These are phyloP conservation scores for Saprolegnia parasitica DNA, from an alignment of 352 stramenopile genomes.

Conservation along the genomic window DNA sequence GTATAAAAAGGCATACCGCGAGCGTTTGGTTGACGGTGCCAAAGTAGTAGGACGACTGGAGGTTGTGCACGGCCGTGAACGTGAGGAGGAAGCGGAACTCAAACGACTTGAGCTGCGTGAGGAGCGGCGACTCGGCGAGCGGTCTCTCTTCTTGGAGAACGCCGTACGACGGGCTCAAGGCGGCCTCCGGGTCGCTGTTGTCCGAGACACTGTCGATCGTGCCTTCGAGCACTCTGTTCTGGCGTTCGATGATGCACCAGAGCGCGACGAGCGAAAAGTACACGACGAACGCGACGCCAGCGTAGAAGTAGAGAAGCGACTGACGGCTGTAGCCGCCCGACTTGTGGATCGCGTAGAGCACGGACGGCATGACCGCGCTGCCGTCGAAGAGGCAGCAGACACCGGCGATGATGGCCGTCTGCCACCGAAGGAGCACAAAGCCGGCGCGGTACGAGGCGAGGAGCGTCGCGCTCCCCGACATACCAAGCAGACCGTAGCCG, in stretches of 20 bases:
- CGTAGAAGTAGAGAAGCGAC: constrained; percentile 49
- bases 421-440: constrained; percentile 63
- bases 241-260: constrained; percentile 66
- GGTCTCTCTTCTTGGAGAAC: neutral
- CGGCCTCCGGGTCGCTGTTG: neutral
- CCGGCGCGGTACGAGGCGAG: constrained; percentile 63
- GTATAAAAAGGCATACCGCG: neutral
- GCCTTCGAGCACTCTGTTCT: neutral
- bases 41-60: constrained; percentile 13
- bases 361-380: constrained; percentile 63
- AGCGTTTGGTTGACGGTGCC: constrained; percentile 5
- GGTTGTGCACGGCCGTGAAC: constrained; percentile 2
- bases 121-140: neutral
- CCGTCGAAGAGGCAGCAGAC: constrained; percentile 74
- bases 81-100: constrained; percentile 7
- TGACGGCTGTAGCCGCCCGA: constrained; percentile 39
- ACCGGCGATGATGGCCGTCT: constrained; percentile 71
- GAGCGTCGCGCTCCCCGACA: constrained; percentile 68
- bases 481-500: constrained; percentile 57
- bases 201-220: constrained; percentile 7
- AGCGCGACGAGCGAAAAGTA: constrained; percentile 64
- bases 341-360: constrained; percentile 53
- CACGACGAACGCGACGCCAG: constrained; percentile 38
- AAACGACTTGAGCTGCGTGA: constrained; percentile 8
- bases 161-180: neutral